Evolutionary conservation across 345 rosid genomes (phyloP).

Genomic region (Brassica rapa): DNA sequence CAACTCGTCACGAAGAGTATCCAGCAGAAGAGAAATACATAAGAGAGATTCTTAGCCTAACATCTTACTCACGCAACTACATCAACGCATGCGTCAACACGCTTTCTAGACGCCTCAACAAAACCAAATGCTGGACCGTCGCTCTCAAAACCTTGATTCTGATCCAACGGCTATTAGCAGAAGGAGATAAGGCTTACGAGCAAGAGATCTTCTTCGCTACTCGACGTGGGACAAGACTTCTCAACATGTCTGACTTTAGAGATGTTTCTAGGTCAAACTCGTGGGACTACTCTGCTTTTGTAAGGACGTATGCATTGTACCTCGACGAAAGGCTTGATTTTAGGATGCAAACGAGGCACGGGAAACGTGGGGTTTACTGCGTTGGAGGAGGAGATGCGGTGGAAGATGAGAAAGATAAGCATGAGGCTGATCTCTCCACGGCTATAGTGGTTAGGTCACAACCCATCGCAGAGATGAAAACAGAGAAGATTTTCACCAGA

Average conservation of each 20-base stretch:
- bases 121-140: slow-evolving; percentile 83
- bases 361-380: slow-evolving; percentile 51
- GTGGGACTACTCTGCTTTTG: slow-evolving; percentile 88
- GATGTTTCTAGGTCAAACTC: slow-evolving; percentile 59
- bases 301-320: slow-evolving; percentile 73
- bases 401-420: slow-evolving; percentile 29
- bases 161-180: slow-evolving; percentile 61
- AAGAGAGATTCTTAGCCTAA: slow-evolving; percentile 72
- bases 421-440: slow-evolving; percentile 23
- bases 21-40: slow-evolving; percentile 81
- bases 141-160: slow-evolving; percentile 76
- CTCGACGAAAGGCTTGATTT: slow-evolving; percentile 81
- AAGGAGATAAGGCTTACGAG: slow-evolving; percentile 78
- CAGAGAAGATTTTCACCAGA: slow-evolving; percentile 57
- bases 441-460: slow-evolving; percentile 41
- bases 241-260: slow-evolving; percentile 80
- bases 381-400: slow-evolving; percentile 55
- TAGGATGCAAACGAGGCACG: slow-evolving; percentile 62
- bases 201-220: slow-evolving; percentile 95
- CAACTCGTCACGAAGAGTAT: slow-evolving; percentile 79
- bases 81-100: slow-evolving; percentile 56
- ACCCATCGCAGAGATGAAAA: slow-evolving; percentile 60
- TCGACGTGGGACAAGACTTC: slow-evolving; percentile 72
- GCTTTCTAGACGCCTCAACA: slow-evolving; percentile 69
- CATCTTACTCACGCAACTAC: slow-evolving; percentile 64